Percentiles rank a stretch among this genome's conserved stretches.
Evolutionary conservation across 495 filamentous ascomycete genomes (phyloP).

Genomic region (Halenospora varia): DNA sequence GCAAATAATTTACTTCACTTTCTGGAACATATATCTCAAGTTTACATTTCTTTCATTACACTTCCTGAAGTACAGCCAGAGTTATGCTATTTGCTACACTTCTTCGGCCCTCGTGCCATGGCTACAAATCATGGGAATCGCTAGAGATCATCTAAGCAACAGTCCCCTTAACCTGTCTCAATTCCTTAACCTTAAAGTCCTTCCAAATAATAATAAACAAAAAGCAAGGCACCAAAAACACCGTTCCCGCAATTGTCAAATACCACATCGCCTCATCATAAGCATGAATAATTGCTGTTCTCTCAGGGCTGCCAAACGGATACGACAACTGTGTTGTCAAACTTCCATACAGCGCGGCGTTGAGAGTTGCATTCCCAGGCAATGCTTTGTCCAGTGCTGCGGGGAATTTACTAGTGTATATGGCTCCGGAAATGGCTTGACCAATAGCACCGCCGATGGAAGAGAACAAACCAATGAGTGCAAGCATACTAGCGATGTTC

Average conservation of each 20-base stretch:
- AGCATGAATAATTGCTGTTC: conserved; percentile 57
- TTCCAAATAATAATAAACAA: conserved; percentile 39
- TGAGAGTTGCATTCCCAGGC: conserved; percentile 43
- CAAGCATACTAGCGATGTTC: conserved; percentile 61
- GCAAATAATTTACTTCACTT: too few relatives aligned
- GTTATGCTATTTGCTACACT: too few relatives aligned
- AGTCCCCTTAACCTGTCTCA: conserved; percentile 35
- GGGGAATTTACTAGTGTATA: conserved; percentile 63
- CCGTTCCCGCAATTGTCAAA: conserved; percentile 17
- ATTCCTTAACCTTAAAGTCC: conserved; percentile 50
- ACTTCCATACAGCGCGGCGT: conserved; percentile 50
- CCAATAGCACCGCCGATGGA: conserved; percentile 65
- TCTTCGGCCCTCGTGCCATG: background rate
- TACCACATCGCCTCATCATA: conserved; percentile 41
- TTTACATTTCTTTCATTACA: too few relatives aligned
- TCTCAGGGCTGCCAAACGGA: conserved; percentile 50
- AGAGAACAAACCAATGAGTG: conserved; percentile 57
- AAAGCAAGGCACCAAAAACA: conserved; percentile 36
- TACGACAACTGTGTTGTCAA: conserved; percentile 55
- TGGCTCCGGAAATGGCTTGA: conserved; percentile 53
- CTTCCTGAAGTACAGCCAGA: too few relatives aligned
- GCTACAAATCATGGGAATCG: background rate
- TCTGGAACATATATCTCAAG: too few relatives aligned
- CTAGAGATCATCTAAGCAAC: conserved; percentile 22
- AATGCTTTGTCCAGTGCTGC: conserved; percentile 47